Evolutionary conservation across 306 rosid genomes (phyloP).

Genomic region (Argentina anserina): DNA sequence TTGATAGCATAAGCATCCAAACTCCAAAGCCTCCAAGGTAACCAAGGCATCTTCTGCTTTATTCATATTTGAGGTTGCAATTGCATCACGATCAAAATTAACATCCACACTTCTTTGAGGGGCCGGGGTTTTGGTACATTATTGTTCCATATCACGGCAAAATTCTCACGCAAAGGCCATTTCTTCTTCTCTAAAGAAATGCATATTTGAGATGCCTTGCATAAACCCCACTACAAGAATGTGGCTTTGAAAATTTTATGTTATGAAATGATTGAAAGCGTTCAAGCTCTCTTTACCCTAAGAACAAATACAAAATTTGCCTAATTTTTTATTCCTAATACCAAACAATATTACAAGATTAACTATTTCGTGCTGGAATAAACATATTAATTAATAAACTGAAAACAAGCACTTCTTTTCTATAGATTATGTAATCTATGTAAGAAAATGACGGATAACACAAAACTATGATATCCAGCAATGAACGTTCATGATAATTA

Average conservation of each 20-base stretch:
- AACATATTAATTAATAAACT: no score
- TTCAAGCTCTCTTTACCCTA: not conserved
- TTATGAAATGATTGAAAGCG: not conserved
- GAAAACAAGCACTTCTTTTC: no score
- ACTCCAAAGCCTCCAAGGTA: not conserved
- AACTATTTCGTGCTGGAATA: no score
- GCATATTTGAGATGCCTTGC: conserved; percentile 9
- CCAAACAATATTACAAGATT: no score
- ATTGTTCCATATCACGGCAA: not conserved
- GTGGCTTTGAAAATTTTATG: not conserved
- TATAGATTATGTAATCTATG: not conserved
- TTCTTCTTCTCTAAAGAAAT: conserved; percentile 31
- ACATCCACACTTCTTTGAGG: not conserved
- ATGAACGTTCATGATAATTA: not conserved
- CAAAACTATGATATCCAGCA: no score
- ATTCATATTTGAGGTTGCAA: not conserved
- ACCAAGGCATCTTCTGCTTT: not conserved
- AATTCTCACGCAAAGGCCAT: conserved; percentile 30
- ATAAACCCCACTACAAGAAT: not conserved
- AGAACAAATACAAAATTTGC: not conserved
- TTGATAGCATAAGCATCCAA: conserved; percentile 3
- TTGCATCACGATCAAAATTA: not conserved
- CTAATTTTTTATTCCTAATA: no score
- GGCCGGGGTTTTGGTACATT: conserved; percentile 3
- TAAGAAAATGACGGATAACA: not conserved